Evolutionary conservation across 768 basidiomycete species (phyloP).

Genomic region (Hygrophorus pudorinus): DNA sequence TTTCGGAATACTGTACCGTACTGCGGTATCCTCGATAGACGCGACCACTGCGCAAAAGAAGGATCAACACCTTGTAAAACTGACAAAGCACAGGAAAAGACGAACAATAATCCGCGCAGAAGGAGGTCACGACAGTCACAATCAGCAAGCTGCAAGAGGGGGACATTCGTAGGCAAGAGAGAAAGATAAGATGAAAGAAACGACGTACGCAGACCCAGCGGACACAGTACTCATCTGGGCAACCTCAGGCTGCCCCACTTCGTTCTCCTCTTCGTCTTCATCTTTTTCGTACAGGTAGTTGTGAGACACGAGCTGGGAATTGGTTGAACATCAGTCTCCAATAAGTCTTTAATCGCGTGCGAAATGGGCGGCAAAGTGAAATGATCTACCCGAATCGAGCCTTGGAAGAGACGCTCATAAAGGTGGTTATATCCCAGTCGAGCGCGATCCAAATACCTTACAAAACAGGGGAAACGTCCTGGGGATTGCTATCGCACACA

Average conservation of each 20-base stretch:
- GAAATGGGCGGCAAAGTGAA: too few species aligned
- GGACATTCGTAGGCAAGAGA: not conserved
- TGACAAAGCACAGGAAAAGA: slow-evolving; percentile 15
- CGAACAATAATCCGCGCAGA: slow-evolving; percentile 82
- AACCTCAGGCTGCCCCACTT: slow-evolving; percentile 15
- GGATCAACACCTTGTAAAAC: not conserved
- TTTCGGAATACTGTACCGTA: slow-evolving; percentile 72
- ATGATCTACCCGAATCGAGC: too few species aligned
- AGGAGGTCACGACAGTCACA: slow-evolving; percentile 74
- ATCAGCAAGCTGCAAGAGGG: slow-evolving; percentile 41
- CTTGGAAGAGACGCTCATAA: too few species aligned
- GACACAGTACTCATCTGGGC: slow-evolving; percentile 58
- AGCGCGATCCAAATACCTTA: too few species aligned
- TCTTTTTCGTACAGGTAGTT: slow-evolving; percentile 40
- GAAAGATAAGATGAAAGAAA: slow-evolving; percentile 1
- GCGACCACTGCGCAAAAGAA: slow-evolving; percentile 54
- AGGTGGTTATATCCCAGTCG: too few species aligned
- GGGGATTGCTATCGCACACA: too few species aligned
- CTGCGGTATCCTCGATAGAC: slow-evolving; percentile 86
- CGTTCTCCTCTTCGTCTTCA: slow-evolving; percentile 26
- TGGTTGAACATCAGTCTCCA: not conserved
- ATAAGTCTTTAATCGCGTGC: too few species aligned
- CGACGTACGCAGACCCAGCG: slow-evolving; percentile 45
- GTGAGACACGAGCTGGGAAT: slow-evolving; percentile 60
- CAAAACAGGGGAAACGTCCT: too few species aligned